Base-by-base conservation (phyloP, 164 flowering plant genomes). In the Magnolia officinalis region DNA sequence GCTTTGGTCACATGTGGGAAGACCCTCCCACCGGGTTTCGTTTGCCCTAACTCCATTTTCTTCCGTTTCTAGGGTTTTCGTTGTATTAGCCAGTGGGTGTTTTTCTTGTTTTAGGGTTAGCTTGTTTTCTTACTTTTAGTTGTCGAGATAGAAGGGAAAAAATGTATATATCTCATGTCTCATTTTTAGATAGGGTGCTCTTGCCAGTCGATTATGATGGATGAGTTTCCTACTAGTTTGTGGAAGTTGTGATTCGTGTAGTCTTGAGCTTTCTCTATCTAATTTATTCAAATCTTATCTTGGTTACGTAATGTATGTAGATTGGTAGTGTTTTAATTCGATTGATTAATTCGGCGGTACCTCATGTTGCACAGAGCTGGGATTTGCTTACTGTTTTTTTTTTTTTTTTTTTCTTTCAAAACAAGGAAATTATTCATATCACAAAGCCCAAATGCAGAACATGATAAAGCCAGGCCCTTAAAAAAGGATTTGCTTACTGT, bases 11-110 rank as follows among this genome's bases (percentile, higher is more conserved):
- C 91, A 45, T 94, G 97, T 81, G 97, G 96, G 20, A 74, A 74
- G 75, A 88, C 80, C 18, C 91, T 93, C 78, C 98, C 98, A 11
- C 89, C 93, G 80, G 97, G 91, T 75, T 92, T 88, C 74, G 78
- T 84, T 0, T 90, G 93, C 71, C 71, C 31, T 68, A 68, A 31
- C 19, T 6, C 45, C 1, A 6, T 21, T 65, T 2, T 20, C 45
- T 67, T 16, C 26, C 10, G 20, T 65, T 65, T 65, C 29, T 20
- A 21, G 31, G 68, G 31, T 7, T 24, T 65, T 55, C 18, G 8
- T 55, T 37, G 45, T 37, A 0, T 37, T 37, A 37, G 13, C 64
- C 2, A 20, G 16, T 61, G 0, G 64, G 64, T 14, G 2, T 26
- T 1, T 26, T 26, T 26, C 29, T 26, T 26, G 2, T 67, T 24